Evolutionary conservation across 805 yeast genomes (phyloP).

Genomic region (Myxozyma vanderwaltii): DNA sequence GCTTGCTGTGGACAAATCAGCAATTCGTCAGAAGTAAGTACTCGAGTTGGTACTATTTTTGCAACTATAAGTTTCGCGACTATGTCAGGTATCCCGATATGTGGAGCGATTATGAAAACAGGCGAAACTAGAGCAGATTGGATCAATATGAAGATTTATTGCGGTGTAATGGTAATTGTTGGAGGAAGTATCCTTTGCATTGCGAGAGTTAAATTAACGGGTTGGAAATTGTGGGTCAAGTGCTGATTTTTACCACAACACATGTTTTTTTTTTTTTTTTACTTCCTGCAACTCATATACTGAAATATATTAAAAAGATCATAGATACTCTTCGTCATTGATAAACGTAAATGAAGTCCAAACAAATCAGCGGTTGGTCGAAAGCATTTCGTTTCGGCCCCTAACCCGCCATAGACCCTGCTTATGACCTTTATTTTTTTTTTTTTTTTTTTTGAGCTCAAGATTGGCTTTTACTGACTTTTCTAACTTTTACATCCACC

Average conservation of each 20-base stretch:
- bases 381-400: too few relatives aligned
- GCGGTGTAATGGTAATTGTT: constrained; percentile 14
- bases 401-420: neutral
- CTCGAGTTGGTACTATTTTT: constrained; percentile 62
- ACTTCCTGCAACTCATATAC: too few relatives aligned
- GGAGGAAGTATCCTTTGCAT: neutral
- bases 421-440: too few relatives aligned
- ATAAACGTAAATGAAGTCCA: too few relatives aligned
- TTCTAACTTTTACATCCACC: too few relatives aligned
- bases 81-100: constrained; percentile 46
- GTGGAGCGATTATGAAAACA: constrained; percentile 39
- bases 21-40: constrained; percentile 35
- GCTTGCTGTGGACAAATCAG: constrained; percentile 34
- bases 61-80: constrained; percentile 55
- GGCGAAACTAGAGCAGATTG: constrained; percentile 7
- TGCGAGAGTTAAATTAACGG: constrained; percentile 3
- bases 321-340: too few relatives aligned
- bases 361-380: too few relatives aligned
- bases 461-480: too few relatives aligned
- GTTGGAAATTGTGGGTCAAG: constrained; percentile 1
- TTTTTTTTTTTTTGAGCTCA: too few relatives aligned
- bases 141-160: constrained; percentile 8
- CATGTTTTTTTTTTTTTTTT: too few relatives aligned
- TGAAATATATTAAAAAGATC: too few relatives aligned
- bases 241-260: too few relatives aligned